Percentiles rank a stretch among this genome's conserved stretches.
Evolutionary conservation across 805 yeast genomes (phyloP).

Genomic region (Nakazawaea anatomiae): DNA sequence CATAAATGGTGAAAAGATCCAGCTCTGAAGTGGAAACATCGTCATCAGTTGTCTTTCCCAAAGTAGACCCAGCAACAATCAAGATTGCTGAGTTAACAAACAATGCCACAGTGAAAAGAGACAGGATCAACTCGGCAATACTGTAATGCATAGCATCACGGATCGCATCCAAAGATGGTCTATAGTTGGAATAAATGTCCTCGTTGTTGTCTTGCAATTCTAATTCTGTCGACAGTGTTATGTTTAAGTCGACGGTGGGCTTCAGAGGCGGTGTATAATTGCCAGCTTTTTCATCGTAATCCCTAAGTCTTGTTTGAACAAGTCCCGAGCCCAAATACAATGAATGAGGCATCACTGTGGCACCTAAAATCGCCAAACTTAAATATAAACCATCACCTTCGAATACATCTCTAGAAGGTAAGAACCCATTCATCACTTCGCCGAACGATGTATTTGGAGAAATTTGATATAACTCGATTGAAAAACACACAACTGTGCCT

Average conservation of each 20-base stretch:
- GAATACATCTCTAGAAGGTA: slow-evolving; percentile 57
- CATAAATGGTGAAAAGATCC: slow-evolving; percentile 73
- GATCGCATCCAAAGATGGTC: slow-evolving; percentile 71
- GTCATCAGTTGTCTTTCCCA: slow-evolving; percentile 66
- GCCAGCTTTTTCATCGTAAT: slow-evolving; percentile 49
- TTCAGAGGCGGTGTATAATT: slow-evolving; percentile 10
- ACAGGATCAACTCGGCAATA: slow-evolving; percentile 60
- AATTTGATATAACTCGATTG: slow-evolving; percentile 58
- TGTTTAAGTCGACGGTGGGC: neutral
- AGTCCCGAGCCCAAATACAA: slow-evolving; percentile 80
- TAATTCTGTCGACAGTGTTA: slow-evolving; percentile 13
- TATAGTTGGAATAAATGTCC: slow-evolving; percentile 40
- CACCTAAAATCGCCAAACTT: slow-evolving; percentile 82
- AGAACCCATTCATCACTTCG: slow-evolving; percentile 56
- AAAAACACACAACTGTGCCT: slow-evolving; percentile 72
- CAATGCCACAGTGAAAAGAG: slow-evolving; percentile 74
- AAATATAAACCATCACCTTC: slow-evolving; percentile 66
- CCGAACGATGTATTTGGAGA: slow-evolving; percentile 41
- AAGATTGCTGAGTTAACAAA: slow-evolving; percentile 83
- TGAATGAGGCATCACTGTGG: slow-evolving; percentile 94
- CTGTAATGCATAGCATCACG: slow-evolving; percentile 67
- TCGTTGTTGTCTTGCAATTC: slow-evolving; percentile 21
- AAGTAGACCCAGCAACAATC: slow-evolving; percentile 74
- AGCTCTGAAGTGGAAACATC: slow-evolving; percentile 48
- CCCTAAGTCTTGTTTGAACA: slow-evolving; percentile 78